These are phyloP conservation scores for Penicillium sp. DNA, from an alignment of 2,329 filamentous ascomycete species.

Conservation along the genomic window DNA sequence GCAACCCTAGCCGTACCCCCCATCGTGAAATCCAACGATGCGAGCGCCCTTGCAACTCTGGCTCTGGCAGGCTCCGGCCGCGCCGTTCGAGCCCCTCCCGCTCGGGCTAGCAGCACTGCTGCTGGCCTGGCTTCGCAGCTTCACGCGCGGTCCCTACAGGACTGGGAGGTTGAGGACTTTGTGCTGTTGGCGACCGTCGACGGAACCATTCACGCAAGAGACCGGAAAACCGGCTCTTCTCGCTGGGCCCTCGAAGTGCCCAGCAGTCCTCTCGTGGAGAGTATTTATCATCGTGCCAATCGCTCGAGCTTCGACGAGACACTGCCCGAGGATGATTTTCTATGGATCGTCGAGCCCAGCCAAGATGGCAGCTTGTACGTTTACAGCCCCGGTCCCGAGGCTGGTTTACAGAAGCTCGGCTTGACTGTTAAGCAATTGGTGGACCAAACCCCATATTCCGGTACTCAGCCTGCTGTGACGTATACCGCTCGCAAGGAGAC, in stretches of 20 bases:
- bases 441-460: slow-evolving; percentile 79
- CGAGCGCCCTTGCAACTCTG: slow-evolving; percentile 96
- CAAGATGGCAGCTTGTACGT: slow-evolving; percentile 85
- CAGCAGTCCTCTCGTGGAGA: slow-evolving; percentile 88
- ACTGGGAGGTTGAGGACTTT: slow-evolving; percentile 99
- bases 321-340: slow-evolving; percentile 73
- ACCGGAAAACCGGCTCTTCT: slow-evolving; percentile 80
- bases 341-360: slow-evolving; percentile 94
- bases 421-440: slow-evolving; percentile 73
- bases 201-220: slow-evolving; percentile 89
- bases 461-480: slow-evolving; percentile 74
- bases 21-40: slow-evolving; percentile 60
- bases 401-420: slow-evolving; percentile 52
- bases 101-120: slow-evolving; percentile 65
- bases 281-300: slow-evolving; percentile 75
- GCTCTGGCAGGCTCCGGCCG: slow-evolving; percentile 77
- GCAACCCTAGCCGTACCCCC: slow-evolving; percentile 24
- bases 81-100: slow-evolving; percentile 93
- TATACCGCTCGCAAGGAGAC: slow-evolving; percentile 93
- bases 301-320: slow-evolving; percentile 63
- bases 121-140: slow-evolving; percentile 79
- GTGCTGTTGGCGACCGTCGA: slow-evolving; percentile 99
- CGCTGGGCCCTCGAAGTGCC: slow-evolving; percentile 81
- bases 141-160: slow-evolving; percentile 94
- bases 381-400: slow-evolving; percentile 68